Evolutionary conservation across 1,139 yeast genomes (phyloP).

Genomic region (Diutina neorugosa): DNA sequence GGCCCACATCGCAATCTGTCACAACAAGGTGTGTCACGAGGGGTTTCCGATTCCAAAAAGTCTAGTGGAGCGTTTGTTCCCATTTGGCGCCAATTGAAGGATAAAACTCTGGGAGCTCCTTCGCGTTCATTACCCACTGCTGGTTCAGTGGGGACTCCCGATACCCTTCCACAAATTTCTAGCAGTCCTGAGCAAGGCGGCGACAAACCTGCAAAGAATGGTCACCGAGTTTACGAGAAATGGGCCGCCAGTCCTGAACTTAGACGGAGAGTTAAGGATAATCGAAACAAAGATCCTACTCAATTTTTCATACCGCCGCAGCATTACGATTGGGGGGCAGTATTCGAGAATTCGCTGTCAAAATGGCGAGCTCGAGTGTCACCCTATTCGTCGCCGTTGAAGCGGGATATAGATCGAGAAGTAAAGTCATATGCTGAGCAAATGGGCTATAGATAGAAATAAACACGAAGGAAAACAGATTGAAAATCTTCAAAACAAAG

Average conservation of each 20-base stretch:
- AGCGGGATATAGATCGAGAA: not conserved
- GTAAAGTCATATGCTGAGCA: not conserved
- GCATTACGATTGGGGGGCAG: not conserved
- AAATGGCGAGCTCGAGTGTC: not conserved
- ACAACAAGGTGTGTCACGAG: not conserved
- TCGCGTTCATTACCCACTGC: not conserved
- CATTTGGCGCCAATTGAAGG: not conserved
- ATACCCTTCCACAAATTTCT: not conserved
- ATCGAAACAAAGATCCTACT: not conserved
- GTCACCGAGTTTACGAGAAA: not conserved
- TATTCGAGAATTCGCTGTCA: not conserved
- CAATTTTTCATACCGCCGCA: not conserved
- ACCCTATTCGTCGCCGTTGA: not conserved
- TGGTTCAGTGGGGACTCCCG: not conserved
- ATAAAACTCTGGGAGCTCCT: not conserved
- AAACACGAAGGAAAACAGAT: not conserved
- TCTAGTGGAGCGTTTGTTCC: not conserved
- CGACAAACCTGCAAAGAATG: not conserved
- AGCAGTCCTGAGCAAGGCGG: slow-evolving; percentile 1
- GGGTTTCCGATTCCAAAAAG: not conserved
- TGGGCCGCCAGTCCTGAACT: not conserved
- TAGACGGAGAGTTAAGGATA: not conserved
- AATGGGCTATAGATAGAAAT: not conserved
- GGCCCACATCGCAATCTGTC: not conserved
- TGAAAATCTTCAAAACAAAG: too few species aligned